Base-by-base conservation (phyloP, 2,329 filamentous ascomycete genomes). In the Fonsecaea erecta region DNA sequence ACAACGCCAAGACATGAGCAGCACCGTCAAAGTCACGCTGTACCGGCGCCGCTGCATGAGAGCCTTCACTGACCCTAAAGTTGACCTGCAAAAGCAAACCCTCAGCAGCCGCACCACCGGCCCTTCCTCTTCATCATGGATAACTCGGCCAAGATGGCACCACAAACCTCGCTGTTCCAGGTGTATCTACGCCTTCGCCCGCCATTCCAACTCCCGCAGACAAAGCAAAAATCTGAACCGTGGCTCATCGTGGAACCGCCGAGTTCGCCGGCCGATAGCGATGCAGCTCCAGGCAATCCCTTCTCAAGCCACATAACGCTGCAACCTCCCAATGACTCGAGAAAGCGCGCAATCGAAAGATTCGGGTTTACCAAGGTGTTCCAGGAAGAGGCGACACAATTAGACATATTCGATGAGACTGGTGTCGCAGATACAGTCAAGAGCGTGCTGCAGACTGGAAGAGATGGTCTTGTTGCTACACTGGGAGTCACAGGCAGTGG, bases 321-420 rank as follows among this genome's bases (percentile, higher is more conserved):
- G 16, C 91, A 91, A 71, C 93, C 93, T 0, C 91, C 92, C 1
- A 90, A 88, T 68, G 94, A 97, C 66, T 85, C 87, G 67, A 86
- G 94, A 63, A 91, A 94, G 71, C 87, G 93, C 52, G 93, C 93
- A 0, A 87, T 97, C 37, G 95, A 99, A 77, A 92, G 90, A 75
- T 99, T 98, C 75, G 91, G 89, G 1, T 99, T 99, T 75, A 99
- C 95, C 0, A 88, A 88, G 68, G 93, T 99, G 0, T 97, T 98
- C 72, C 90, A 96, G 72, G 93, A 98, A 74, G 84, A 90, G 73
- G 88, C 92, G 1, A 86, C 86, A 6, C 95, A 99, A 75, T 82
- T 95, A 30, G 92, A 97, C 73, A 80, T 99, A 9, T 97, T 99
- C 75, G 85, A 92, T 70, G 89, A 89, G 73, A 91, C 90, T 0